Percentiles rank a stretch among this genome's conserved stretches.
These are phyloP conservation scores for Fusarium buharicum DNA, from an alignment of 2,329 filamentous ascomycete species.

Conservation along the genomic window DNA sequence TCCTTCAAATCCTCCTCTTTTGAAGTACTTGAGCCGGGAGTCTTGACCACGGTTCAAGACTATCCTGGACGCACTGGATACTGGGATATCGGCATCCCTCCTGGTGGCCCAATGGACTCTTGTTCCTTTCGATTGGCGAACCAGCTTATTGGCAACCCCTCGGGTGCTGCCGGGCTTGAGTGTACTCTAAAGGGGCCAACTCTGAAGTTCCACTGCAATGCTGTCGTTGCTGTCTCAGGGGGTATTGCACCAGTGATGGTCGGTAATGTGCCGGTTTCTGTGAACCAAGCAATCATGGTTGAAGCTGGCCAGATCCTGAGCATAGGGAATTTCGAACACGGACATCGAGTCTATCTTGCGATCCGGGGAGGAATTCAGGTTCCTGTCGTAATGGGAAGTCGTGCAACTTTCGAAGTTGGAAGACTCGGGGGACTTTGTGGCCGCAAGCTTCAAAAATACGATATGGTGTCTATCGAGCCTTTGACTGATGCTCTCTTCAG, in stretches of 20 bases:
- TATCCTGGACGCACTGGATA: slow-evolving; percentile 53
- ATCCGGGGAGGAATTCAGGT: slow-evolving; percentile 51
- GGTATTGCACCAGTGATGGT: slow-evolving; percentile 44
- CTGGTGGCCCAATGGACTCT: slow-evolving; percentile 55
- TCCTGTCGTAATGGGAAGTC: slow-evolving; percentile 49
- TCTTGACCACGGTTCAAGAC: slow-evolving; percentile 54
- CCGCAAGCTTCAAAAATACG: slow-evolving; percentile 46
- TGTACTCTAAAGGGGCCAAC: slow-evolving; percentile 50
- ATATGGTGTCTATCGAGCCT: slow-evolving; percentile 44
- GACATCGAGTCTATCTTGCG: slow-evolving; percentile 50
- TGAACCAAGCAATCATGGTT: slow-evolving; percentile 43
- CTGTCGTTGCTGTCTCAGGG: slow-evolving; percentile 50
- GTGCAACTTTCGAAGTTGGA: slow-evolving; percentile 48
- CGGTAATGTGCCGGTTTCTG: slow-evolving; percentile 30
- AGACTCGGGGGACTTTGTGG: slow-evolving; percentile 51
- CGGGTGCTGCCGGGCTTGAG: slow-evolving; percentile 49
- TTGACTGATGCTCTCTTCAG: background rate
- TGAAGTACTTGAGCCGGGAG: slow-evolving; percentile 52
- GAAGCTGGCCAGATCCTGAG: slow-evolving; percentile 43
- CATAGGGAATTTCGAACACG: slow-evolving; percentile 44
- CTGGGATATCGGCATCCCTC: slow-evolving; percentile 54
- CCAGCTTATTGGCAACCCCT: slow-evolving; percentile 48
- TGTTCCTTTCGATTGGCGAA: slow-evolving; percentile 52
- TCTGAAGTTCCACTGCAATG: slow-evolving; percentile 49
- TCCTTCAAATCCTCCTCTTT: slow-evolving; percentile 44